Percentiles rank a stretch among this genome's conserved stretches.
These are phyloP conservation scores for Mariannaea sp. DNA, from an alignment of 2,329 filamentous ascomycete species.

Conservation along the genomic window DNA sequence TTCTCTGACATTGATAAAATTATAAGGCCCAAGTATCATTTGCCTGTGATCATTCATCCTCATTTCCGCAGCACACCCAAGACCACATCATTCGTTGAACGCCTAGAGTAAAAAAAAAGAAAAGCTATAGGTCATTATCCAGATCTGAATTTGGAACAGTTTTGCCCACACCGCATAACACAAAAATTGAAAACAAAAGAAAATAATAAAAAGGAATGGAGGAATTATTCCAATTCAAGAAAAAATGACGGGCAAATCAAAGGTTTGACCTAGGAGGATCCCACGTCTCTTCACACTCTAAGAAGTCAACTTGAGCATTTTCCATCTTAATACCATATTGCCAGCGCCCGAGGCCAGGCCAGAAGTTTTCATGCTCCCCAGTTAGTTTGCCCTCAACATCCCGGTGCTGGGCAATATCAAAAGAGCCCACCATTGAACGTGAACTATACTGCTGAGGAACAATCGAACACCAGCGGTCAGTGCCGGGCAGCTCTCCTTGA, in stretches of 20 bases:
- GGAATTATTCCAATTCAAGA: neutral
- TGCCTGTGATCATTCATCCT: no score
- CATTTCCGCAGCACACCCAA: no score
- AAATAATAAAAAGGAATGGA: neutral
- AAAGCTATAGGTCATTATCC: no score
- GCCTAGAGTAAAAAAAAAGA: no score
- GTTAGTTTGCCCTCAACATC: conserved; percentile 28
- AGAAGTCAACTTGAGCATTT: conserved; percentile 42
- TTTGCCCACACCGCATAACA: no score
- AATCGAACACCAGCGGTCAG: conserved; percentile 51
- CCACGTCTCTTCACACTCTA: conserved; percentile 36
- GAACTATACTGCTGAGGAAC: conserved; percentile 39
- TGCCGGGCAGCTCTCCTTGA: conserved; percentile 51
- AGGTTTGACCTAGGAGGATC: conserved; percentile 34
- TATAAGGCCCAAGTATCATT: no score
- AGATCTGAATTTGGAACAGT: no score
- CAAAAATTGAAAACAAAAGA: neutral
- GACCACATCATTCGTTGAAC: no score
- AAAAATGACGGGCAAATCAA: conserved; percentile 8
- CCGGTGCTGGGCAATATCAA: conserved; percentile 50
- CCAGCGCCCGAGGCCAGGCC: conserved; percentile 53
- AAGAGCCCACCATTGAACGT: conserved; percentile 50
- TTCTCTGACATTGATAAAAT: no score
- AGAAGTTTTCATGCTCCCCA: conserved; percentile 48
- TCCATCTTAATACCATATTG: conserved; percentile 49